Conservation (phyloP, 345 rosid genomes). For the Iberis pinnata region DNA sequence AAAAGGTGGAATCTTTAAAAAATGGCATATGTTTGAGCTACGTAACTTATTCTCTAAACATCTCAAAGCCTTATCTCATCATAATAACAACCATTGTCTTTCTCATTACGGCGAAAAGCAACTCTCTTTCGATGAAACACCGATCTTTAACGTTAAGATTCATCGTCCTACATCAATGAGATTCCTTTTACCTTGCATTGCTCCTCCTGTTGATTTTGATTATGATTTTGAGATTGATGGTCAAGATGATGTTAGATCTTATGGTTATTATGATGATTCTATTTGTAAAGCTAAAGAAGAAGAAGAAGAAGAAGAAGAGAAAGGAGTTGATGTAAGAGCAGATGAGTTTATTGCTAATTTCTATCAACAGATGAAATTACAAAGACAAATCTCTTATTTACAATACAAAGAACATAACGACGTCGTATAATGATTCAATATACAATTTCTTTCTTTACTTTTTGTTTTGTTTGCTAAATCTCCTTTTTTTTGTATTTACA, state of each 20-base stretch:
- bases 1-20: constrained; percentile 64
- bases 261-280: constrained; percentile 22
- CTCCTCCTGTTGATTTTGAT: constrained; percentile 54
- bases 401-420: constrained; percentile 38
- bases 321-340: constrained; percentile 71
- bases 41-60: constrained; percentile 47
- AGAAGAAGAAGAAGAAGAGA: constrained; percentile 32
- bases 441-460: too few species aligned
- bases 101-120: constrained; percentile 49
- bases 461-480: too few species aligned
- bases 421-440: constrained; percentile 2
- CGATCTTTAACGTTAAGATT: constrained; percentile 52
- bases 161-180: constrained; percentile 59
- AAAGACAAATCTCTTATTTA: constrained; percentile 65
- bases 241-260: constrained; percentile 9
- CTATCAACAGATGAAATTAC: constrained; percentile 64
- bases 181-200: constrained; percentile 71
- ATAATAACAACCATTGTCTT: constrained; percentile 7
- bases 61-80: constrained; percentile 39
- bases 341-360: constrained; percentile 79
- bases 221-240: constrained; percentile 36
- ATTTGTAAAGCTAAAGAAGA: constrained; percentile 11
- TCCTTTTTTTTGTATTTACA: too few species aligned
- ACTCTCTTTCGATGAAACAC: constrained; percentile 80
- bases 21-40: constrained; percentile 46